These are phyloP conservation scores for Sporothrix mexicana DNA, from an alignment of 2,329 filamentous ascomycete species.

Conservation along the genomic window DNA sequence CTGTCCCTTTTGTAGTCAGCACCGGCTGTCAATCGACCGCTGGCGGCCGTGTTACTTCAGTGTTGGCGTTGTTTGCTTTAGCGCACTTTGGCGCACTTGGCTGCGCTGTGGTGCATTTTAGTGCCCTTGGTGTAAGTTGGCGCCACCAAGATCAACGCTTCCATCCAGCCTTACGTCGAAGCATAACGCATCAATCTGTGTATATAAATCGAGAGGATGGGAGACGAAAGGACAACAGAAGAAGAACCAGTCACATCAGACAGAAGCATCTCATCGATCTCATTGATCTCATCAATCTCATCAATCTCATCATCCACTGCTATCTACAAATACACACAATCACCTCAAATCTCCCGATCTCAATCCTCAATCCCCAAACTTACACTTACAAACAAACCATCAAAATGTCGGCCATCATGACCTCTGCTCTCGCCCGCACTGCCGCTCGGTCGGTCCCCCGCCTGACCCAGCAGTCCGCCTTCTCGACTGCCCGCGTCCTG, in stretches of 20 bases:
- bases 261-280: neutral
- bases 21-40: too few species aligned
- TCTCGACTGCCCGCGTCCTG: neutral
- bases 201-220: neutral
- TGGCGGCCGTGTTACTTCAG: too few species aligned
- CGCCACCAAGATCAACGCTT: neutral
- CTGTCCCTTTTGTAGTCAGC: neutral
- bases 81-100: too few species aligned
- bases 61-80: too few species aligned
- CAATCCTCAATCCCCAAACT: too few species aligned
- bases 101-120: too few species aligned
- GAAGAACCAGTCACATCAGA: neutral
- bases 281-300: too few species aligned
- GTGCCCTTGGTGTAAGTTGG: neutral
- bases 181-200: conserved; percentile 15
- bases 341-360: too few species aligned
- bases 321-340: too few species aligned
- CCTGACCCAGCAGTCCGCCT: neutral
- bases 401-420: conserved; percentile 3
- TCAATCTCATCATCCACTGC: neutral
- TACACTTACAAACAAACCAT: neutral
- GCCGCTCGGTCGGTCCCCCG: neutral
- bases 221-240: neutral
- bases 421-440: neutral
- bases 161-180: neutral